Conservation (phyloP, 192 early-diverging fungal genomes). For the Umbelopsis ramanniana region DNA sequence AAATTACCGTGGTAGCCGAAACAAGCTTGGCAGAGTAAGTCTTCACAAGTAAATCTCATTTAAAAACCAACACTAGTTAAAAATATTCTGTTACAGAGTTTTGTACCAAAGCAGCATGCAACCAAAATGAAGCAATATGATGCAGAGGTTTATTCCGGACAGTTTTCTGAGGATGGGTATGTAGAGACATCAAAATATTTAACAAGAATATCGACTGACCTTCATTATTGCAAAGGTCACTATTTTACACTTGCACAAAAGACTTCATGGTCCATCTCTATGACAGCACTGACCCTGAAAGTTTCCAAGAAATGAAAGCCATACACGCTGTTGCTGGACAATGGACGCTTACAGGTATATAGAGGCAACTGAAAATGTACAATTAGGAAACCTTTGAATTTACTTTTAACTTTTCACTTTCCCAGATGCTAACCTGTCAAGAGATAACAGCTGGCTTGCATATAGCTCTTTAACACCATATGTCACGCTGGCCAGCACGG, state of each 20-base stretch:
- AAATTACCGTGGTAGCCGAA: background rate
- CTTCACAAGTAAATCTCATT: background rate
- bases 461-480: constrained; percentile 65
- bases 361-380: no score
- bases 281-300: constrained; percentile 50
- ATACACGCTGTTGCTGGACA: constrained; percentile 53
- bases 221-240: constrained; percentile 37
- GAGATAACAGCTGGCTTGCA: constrained; percentile 53
- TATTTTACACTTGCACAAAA: constrained; percentile 62
- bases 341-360: constrained; percentile 67
- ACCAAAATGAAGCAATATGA: constrained; percentile 41
- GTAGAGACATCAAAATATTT: background rate
- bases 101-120: constrained; percentile 43
- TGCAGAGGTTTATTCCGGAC: constrained; percentile 52
- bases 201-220: background rate
- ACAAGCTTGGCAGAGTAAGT: constrained; percentile 16
- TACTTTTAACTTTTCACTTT: background rate
- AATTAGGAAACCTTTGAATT: no score
- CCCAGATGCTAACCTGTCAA: constrained; percentile 47
- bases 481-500: constrained; percentile 58
- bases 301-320: constrained; percentile 38
- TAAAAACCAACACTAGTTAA: background rate
- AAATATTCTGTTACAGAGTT: constrained; percentile 22
- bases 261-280: constrained; percentile 66
- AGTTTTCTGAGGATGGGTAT: constrained; percentile 58